A percentile compares a stretch with the other conserved stretches of the same genome.
Conservation (phyloP, 2,329 filamentous ascomycete genomes). For the Colletotrichum sp. region DNA sequence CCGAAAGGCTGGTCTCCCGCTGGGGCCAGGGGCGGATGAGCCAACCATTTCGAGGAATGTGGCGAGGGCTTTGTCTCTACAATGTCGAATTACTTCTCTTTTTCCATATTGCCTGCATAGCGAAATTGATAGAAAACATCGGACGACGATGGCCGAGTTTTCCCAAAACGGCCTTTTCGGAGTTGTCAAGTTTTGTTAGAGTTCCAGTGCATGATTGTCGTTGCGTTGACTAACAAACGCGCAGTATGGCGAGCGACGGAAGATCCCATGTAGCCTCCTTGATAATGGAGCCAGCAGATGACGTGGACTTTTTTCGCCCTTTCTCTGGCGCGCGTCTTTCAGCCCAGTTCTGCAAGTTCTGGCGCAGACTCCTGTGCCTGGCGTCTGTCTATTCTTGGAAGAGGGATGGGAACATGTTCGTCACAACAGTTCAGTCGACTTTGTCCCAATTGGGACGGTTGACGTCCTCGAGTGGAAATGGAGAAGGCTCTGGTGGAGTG, state of each 20-base stretch:
- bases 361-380: neutral
- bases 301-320: neutral
- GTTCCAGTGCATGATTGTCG: neutral
- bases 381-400: slow-evolving; percentile 1
- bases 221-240: neutral
- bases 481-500: neutral
- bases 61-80: neutral
- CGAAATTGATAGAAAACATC: neutral
- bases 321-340: neutral
- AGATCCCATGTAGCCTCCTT: neutral
- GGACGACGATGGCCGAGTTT: neutral
- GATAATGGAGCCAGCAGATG: neutral
- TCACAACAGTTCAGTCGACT: neutral
- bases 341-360: neutral
- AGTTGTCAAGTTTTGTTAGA: neutral
- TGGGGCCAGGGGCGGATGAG: neutral
- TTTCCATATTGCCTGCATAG: slow-evolving; percentile 1
- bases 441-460: neutral
- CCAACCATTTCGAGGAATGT: neutral
- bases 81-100: neutral
- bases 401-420: neutral
- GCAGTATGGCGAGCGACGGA: neutral
- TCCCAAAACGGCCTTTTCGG: neutral
- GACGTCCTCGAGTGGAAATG: neutral
- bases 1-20: slow-evolving; percentile 1